phyloP scores from a whole-genome alignment of 257 asterid species.

The Nicotiana benthamiana region DNA sequence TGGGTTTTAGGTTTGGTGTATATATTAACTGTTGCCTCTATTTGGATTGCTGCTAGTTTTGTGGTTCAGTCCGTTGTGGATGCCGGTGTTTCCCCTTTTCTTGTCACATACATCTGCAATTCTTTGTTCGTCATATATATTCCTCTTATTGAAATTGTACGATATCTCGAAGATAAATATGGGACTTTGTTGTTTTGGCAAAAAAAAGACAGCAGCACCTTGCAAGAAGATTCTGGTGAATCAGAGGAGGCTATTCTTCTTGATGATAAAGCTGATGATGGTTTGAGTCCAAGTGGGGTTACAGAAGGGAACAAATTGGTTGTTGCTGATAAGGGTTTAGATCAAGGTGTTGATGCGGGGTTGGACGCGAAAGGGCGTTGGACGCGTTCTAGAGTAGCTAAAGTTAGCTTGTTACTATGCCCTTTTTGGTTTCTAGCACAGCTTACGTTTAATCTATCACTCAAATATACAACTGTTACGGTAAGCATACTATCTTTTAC shows the following conservation, averaged over 20 bases:
- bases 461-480: slow-evolving; percentile 91
- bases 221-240: slow-evolving; percentile 25
- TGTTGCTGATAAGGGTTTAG: slow-evolving; percentile 15
- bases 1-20: slow-evolving; percentile 75
- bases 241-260: slow-evolving; percentile 68
- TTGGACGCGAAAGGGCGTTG: slow-evolving; percentile 85
- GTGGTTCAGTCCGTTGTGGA: slow-evolving; percentile 92
- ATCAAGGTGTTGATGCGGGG: slow-evolving; percentile 20
- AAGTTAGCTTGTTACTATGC: slow-evolving; percentile 79
- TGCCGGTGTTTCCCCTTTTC: slow-evolving; percentile 82
- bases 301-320: slow-evolving; percentile 4
- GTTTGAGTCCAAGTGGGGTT: slow-evolving; percentile 12
- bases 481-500: slow-evolving; percentile 33
- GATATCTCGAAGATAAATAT: slow-evolving; percentile 63
- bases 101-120: slow-evolving; percentile 85
- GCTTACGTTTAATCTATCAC: slow-evolving; percentile 84
- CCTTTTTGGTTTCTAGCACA: slow-evolving; percentile 95
- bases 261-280: slow-evolving; percentile 14
- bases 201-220: slow-evolving; percentile 14
- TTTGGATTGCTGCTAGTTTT: slow-evolving; percentile 97
- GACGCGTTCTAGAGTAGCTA: slow-evolving; percentile 77
- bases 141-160: slow-evolving; percentile 72
- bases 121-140: slow-evolving; percentile 74
- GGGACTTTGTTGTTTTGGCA: slow-evolving; percentile 61
- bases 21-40: slow-evolving; percentile 68